Percentiles rank a stretch among this genome's conserved stretches.
phyloP scores from a whole-genome alignment of 495 filamentous ascomycete genomes.

The Hapsidospora chrysogenum region DNA sequence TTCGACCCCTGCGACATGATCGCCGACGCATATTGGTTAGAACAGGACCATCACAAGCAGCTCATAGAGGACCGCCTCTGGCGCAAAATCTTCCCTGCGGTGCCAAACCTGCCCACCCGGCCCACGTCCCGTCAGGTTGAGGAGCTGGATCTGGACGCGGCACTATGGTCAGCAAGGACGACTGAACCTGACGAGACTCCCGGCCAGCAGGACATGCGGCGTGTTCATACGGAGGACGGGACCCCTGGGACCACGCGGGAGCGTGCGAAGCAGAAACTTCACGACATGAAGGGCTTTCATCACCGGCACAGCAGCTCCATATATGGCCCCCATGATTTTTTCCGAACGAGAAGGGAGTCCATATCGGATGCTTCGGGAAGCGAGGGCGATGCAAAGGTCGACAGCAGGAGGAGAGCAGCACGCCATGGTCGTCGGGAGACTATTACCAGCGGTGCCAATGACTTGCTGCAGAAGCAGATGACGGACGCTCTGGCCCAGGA shows the following conservation, averaged over 20 bases:
- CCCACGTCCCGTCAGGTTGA: conserved; percentile 5
- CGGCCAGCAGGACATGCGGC: background rate
- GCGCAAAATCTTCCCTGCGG: conserved; percentile 44
- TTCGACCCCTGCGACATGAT: conserved; percentile 64
- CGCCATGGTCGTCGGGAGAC: conserved; percentile 12
- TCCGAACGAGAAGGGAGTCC: conserved; percentile 20
- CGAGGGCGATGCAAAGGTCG: conserved; percentile 19
- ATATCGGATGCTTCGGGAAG: conserved; percentile 29
- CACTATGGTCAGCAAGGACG: conserved; percentile 4
- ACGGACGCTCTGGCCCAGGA: conserved; percentile 43
- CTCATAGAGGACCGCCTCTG: conserved; percentile 61
- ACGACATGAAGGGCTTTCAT: conserved; percentile 28
- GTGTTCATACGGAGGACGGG: too few relatives aligned
- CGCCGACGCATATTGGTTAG: conserved; percentile 73
- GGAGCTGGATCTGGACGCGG: background rate
- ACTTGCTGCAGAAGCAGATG: conserved; percentile 52
- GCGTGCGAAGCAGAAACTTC: conserved; percentile 30
- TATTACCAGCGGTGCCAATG: conserved; percentile 24
- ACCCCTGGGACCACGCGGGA: conserved; percentile 12
- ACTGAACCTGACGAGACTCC: background rate
- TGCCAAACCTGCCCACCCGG: conserved; percentile 6
- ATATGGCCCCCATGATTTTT: conserved; percentile 20
- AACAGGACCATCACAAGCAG: conserved; percentile 56
- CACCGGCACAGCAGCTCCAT: conserved; percentile 24
- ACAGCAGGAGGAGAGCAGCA: conserved; percentile 8